Base-by-base conservation (phyloP, 2,329 filamentous ascomycete genomes). In the Beauveria bassiana region DNA sequence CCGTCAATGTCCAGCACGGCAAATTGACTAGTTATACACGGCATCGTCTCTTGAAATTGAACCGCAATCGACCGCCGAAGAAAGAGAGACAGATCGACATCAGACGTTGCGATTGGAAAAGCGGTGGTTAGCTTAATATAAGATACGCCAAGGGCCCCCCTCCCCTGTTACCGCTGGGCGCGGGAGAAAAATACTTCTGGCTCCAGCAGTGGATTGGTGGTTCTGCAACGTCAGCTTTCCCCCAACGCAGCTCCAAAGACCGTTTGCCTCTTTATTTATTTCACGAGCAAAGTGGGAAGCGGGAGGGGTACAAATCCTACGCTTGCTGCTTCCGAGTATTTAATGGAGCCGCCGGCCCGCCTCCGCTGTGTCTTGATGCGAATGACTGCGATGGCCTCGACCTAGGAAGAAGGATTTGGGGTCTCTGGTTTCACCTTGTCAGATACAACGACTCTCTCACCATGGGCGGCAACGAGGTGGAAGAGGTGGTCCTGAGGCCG, bases 291-390 rank as follows among this genome's bases (percentile, higher is more conserved):
- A 22, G 14, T 20, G 20, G 45, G 45, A 10, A 10, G n/a, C 8
- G 51, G 16, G 51, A n/a, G 9, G 12, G 34, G 31, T 14, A 34
- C 10, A 34, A 34, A 34, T 34, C 31, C 31, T 34, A 14, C 31
- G 12, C 31, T 34, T 34, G 31, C 31, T 34, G 10, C 31, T 34
- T 28, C 31, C 28, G 14, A 18, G 34, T 55, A 61, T 51, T 55
- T 51, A 61, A 57, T 52, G 59, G 59, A 50, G 45, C 28, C 5
- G 52, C 34, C 45, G 31, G 40, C 58, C 49, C 49, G 59, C 52
- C 59, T 51, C 59, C 52, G 34, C 59, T 57, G 47, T 42, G 28
- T 26, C n/a, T 61, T 34, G 31, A 34, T 34, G 31, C 12, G 31
- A 34, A 34, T 34, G 31, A 34, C 31, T 34, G 22, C 10, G 3